Base-by-base conservation (phyloP, 2,329 filamentous ascomycete genomes). In the Cyanodermella asteris region DNA sequence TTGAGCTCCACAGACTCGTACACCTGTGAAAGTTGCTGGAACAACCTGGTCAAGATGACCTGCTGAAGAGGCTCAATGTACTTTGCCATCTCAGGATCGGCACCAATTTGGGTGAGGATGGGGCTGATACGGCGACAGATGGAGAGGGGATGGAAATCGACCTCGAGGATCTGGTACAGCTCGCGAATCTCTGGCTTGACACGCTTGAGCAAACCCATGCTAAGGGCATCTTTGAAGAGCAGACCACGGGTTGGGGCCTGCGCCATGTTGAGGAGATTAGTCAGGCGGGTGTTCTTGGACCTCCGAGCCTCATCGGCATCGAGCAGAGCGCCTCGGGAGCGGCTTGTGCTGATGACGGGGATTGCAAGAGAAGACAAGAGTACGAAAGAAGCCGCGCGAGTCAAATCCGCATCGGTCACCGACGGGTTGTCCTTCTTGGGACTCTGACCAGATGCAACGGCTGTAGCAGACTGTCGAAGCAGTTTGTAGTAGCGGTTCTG, bases 51-150 rank as follows among this genome's bases (percentile, higher is more conserved):
- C 31, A 97, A 68, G 37, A 97, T 97, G 45, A 97, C 87, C 58
- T 97, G 87, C 59, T 97, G 87, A 27, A 97, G 68, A 42, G 87
- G 87, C 37, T 74, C 57, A 34, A 97, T 78, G 47, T 97, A 97
- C 56, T 87, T 87, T 56, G 87, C 72, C 84, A 97, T 91, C 52
- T 93, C 84, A 24, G 77, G 61, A 44, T 97, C 84, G 31, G 72
- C 71, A 36, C 82, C 84, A 44, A 97, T 94, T 61, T 94, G 71
- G 39, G 73, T 65, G 29, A 97, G 60, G 40, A 97, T 94, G 26
- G 87, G 87, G 8, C 84, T 91, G 38, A 97, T 94, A 65, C 93
- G 94, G 56, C 91, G 73, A 70, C 87, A 94, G 46, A 97, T 97
- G 18, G 84, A 94, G 31, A 97, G 65, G 27, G 87, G 87, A 49